Evolutionary conservation across 1,139 yeast genomes (phyloP), one percentile per base, ranked within the genome.

Genomic region (Taphrina populina): DNA sequence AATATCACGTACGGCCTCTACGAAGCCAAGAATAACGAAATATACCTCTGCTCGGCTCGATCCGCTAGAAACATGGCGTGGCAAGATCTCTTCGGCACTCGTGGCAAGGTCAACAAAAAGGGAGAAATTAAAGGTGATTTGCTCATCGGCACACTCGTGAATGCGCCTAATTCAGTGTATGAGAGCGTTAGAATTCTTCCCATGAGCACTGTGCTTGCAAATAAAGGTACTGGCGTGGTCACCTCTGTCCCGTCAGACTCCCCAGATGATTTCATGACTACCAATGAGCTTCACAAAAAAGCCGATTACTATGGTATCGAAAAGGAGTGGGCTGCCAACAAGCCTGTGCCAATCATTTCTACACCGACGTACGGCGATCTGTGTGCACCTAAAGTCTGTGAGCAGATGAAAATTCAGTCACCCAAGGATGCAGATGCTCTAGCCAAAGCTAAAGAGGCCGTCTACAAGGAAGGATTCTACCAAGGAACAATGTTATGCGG

Each of bases 201-300:
- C 63, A 92, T 92, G 99, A 97, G 92, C 72, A 88, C 96, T 33
- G 92, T 94, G 59, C 77, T 92, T 70, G 95, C 95, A 39, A 77
- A 82, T 59, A 92, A 94, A 76, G 98, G 98, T 78, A 94, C 98
- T 52, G 98, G 97, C 75, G 97, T 92, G 41, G 98, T 94, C 59
- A 92, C 97, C 11, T 94, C 96, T 76, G 98, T 90, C 62, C 98
- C 98, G 62, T 84, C 95, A 13, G 96, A 90, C 72, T 90, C 97
- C 58, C 97, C 99, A 60, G 99, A 94, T 74, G 98, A 92, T 76
- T 92, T 68, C 68, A 81, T 90, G 71, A 94, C 96, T 60, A 79
- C 84, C 51, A 77, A 77, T 65, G 98, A 92, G 65, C 80, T 92
- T 66, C 77, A 78, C 64, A 83, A 88, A 75, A 94, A 94, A 74